A percentile compares a stretch with the other conserved stretches of the same genome.
These are phyloP conservation scores for Dioscorea zingiberensis DNA, from an alignment of 106 monocot species.

Conservation along the genomic window DNA sequence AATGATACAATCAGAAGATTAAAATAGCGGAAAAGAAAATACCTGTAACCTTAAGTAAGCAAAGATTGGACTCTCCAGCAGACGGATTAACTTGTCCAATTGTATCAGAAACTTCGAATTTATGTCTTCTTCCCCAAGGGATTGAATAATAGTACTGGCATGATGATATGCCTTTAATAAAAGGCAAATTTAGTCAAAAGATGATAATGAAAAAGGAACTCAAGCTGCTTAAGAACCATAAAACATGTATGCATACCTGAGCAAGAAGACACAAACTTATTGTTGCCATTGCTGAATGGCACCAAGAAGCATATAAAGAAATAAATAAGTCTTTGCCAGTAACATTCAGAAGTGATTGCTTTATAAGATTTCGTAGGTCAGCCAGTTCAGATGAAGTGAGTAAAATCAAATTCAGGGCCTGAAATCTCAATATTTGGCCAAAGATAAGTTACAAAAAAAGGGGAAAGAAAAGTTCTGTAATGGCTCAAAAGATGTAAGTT, in stretches of 20 bases:
- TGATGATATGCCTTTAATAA: constrained; percentile 80
- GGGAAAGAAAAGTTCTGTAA: too few species aligned
- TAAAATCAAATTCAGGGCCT: constrained; percentile 98
- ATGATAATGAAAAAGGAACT: neutral
- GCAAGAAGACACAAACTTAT: constrained; percentile 89
- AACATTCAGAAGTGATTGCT: constrained; percentile 60
- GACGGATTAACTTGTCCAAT: constrained; percentile 83
- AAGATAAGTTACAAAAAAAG: neutral
- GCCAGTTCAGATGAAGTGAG: constrained; percentile 92
- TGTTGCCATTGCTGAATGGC: constrained; percentile 96
- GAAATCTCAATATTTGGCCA: constrained; percentile 12
- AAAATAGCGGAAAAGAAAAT: neutral
- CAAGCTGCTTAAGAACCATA: constrained; percentile 1
- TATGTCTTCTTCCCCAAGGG: constrained; percentile 91
- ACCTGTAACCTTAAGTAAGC: constrained; percentile 96
- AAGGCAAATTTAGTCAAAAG: neutral
- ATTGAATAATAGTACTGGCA: constrained; percentile 78
- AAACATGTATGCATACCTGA: constrained; percentile 46
- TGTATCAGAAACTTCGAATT: constrained; percentile 90
- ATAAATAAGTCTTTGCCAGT: constrained; percentile 75
- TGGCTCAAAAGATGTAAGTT: too few species aligned
- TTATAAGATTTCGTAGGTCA: constrained; percentile 63
- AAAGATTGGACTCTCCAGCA: constrained; percentile 95
- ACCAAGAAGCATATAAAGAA: constrained; percentile 91
- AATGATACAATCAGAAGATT: too few species aligned